phyloP scores from a whole-genome alignment of 441 rosid species.

The Isatis lusitanica region DNA sequence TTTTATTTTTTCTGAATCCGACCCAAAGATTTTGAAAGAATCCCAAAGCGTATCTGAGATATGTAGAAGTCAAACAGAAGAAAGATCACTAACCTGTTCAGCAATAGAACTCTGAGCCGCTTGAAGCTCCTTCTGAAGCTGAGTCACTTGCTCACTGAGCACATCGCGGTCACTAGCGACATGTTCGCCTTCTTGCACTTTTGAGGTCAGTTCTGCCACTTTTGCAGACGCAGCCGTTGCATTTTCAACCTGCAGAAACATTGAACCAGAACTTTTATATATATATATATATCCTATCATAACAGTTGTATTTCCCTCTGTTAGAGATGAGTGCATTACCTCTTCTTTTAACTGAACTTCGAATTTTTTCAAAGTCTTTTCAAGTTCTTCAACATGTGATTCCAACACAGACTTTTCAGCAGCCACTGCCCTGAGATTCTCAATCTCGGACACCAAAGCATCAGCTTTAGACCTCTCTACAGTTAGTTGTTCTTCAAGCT shows the following conservation, averaged over 20 bases:
- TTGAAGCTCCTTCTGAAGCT: slow-evolving; percentile 61
- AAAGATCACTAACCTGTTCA: slow-evolving; percentile 51
- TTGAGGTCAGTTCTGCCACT: slow-evolving; percentile 50
- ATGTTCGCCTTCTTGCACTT: slow-evolving; percentile 50
- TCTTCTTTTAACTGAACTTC: slow-evolving; percentile 60
- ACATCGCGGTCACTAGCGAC: slow-evolving; percentile 46
- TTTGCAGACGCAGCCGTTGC: slow-evolving; percentile 48
- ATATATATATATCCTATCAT: background rate
- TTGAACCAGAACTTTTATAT: background rate
- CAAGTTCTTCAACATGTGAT: slow-evolving; percentile 60
- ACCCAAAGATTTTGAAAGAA: background rate
- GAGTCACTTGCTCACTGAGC: slow-evolving; percentile 45
- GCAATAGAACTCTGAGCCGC: slow-evolving; percentile 43
- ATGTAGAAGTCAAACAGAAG: slow-evolving; percentile 4
- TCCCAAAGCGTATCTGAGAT: background rate
- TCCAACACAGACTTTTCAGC: slow-evolving; percentile 60
- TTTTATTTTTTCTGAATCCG: background rate
- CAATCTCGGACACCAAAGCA: slow-evolving; percentile 54
- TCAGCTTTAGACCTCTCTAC: slow-evolving; percentile 57
- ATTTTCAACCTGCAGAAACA: slow-evolving; percentile 38
- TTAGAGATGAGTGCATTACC: slow-evolving; percentile 40
- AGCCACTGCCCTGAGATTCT: slow-evolving; percentile 50
- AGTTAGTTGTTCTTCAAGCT: slow-evolving; percentile 65
- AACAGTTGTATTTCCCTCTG: background rate
- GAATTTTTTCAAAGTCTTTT: slow-evolving; percentile 48